Conservation (phyloP, 768 basidiomycete species). For the Lanmaoa rubissima region DNA sequence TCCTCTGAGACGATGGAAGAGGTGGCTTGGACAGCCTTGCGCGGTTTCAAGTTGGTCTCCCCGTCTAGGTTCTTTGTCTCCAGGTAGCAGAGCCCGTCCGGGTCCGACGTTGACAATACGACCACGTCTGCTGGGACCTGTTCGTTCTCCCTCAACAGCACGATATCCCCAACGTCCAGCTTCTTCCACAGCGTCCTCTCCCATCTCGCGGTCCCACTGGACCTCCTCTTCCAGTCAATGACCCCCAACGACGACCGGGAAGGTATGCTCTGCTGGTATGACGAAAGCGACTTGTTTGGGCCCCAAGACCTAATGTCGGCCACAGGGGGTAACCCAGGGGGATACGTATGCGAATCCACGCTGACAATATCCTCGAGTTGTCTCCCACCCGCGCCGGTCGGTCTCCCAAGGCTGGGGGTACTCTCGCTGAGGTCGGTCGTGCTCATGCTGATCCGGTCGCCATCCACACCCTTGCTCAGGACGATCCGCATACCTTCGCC, state of each 20-base stretch:
- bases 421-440: conserved; percentile 45
- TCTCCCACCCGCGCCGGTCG: conserved; percentile 44
- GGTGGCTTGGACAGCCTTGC: conserved; percentile 75
- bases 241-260: conserved; percentile 65
- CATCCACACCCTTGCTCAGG: conserved; percentile 45
- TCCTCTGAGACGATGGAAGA: conserved; percentile 78
- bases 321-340: conserved; percentile 40
- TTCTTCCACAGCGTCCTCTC: conserved; percentile 99
- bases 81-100: conserved; percentile 89
- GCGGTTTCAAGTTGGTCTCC: conserved; percentile 93
- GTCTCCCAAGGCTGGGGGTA: conserved; percentile 38
- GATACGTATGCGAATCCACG: conserved; percentile 64
- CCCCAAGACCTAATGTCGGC: conserved; percentile 36
- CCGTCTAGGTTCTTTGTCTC: conserved; percentile 99
- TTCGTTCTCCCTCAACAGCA: conserved; percentile 88
- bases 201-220: conserved; percentile 77
- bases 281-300: conserved; percentile 39
- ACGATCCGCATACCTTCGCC: conserved; percentile 63
- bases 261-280: conserved; percentile 55
- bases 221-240: conserved; percentile 73
- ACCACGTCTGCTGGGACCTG: conserved; percentile 96
- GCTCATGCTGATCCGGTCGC: conserved; percentile 39
- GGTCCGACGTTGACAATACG: conserved; percentile 87
- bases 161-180: conserved; percentile 94
- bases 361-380: conserved; percentile 68